Evolutionary conservation across 1,284 basidiomycete species (phyloP), one percentile per base, ranked within the genome.

Genomic region (Trametes pubescens): DNA sequence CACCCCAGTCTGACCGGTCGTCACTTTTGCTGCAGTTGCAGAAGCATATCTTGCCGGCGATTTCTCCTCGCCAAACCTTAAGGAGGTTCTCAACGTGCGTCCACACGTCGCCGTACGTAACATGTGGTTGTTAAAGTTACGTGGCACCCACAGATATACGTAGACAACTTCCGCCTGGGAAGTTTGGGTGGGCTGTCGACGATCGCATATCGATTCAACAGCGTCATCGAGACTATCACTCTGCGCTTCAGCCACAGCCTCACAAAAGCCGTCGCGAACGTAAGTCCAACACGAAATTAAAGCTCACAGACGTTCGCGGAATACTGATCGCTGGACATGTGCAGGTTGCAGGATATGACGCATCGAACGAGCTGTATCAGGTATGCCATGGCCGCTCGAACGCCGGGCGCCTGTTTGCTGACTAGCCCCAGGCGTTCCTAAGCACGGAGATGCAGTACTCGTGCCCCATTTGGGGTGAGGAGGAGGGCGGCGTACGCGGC

Each of bases 381-480:
- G 40, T 43, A 43, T 16, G 40, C 40, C 3, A 43, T n/a, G 14
- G 8, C 14, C 14, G 1, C 8, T 16, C 40, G 2, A 16, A n/a
- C 14, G 3, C 18, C 2, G 6, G 16, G 16, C 40, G 10, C 47
- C 47, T 5, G 10, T 43, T 43, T 43, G 16, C 40, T 43, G 14
- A 37, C 34, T 11, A 24, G 18, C 21, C 26, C 32, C 34, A 90
- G 83, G 86, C 89, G 13, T 95, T 95, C 80, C 80, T 95, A 26
- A 90, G 88, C 67, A 80, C 82, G 55, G 93, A 95, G 76, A 95
- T 96, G 94, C 94, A 92, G 82, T 95, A 95, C 76, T 94, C 91
- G 0, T 94, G 91, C 72, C 92, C 86, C 1, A 83, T 94, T 54
- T 95, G 90, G 86, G 81, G 79, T 52, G 86, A 90, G 40, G 80